Evolutionary conservation across 768 basidiomycete genomes (phyloP), one percentile per base, ranked within the genome.

Genomic region (Tylopilus cervinicoccineus): DNA sequence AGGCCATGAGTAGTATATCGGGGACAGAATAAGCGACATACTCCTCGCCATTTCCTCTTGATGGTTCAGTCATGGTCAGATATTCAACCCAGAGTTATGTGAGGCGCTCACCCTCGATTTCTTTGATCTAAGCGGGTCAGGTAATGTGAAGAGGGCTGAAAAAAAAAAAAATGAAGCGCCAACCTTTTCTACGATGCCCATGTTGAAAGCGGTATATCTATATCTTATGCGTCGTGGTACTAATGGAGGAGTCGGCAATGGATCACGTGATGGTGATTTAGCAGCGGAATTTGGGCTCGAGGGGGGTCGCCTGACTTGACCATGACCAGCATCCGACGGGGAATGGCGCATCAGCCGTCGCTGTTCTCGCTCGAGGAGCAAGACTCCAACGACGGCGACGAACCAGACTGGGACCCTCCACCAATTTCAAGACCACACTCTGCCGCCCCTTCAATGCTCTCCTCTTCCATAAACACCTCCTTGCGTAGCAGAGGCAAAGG

Each of bases 1-100:
- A 11, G 14, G 9, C 27, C 17, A 37, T 52, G 23, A 56, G 47
- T 33, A 24, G 2, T 45, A 24, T 13, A 37, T 6, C 23, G 23
- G 53, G n/a, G 20, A 17, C 23, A n/a, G 14, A 44, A 24, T n/a
- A 44, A n/a, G 37, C 20, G 2, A 76, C 87, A 74, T 66, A 92
- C 93, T 97, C 70, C 93, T 80, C 55, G 90, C 86, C 94, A 98
- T 96, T 80, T 97, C 94, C 83, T 93, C 91, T 93, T 63, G 19
- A 50, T 50, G 29, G 13, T 47, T 33, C 43, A 19, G 27, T 33
- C 27, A 42, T 12, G 17, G 33, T 58, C 29, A 64, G 52, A 56
- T 22, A 40, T 34, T 31, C 29, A 17, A 28, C 44, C n/a, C 12
- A 9, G 2, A 44, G 33, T 38, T 16, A 8, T 37, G 27, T 11